Conservation (phyloP, 345 rosid genomes). For the Lepidium didymum region DNA sequence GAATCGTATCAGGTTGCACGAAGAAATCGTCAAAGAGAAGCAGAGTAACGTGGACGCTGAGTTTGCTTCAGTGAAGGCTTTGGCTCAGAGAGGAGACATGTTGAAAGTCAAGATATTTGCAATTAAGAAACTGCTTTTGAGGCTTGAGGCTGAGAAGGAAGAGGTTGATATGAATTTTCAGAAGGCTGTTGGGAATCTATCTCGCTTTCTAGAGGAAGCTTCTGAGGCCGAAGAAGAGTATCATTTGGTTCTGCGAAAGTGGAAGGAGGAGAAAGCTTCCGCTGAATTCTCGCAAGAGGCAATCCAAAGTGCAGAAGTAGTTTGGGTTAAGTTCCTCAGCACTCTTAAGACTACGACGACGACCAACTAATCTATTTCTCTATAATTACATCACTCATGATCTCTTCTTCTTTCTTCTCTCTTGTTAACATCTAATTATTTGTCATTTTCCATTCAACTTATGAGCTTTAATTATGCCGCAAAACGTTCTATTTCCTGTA, state of each 20-base stretch:
- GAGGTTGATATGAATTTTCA: not conserved
- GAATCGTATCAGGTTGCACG: not conserved
- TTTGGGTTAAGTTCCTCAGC: conserved; percentile 8
- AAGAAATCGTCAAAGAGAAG: not conserved
- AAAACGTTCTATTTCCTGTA: too few relatives aligned
- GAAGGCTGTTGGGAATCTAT: not conserved
- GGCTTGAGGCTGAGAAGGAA: conserved; percentile 14
- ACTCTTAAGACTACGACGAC: not conserved
- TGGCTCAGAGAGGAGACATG: conserved; percentile 9
- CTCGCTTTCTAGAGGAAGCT: not conserved
- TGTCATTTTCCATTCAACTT: too few relatives aligned
- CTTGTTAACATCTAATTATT: too few relatives aligned
- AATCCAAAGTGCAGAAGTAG: not conserved
- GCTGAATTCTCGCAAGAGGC: not conserved
- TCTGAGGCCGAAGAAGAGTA: conserved; percentile 1
- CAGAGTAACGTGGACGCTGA: not conserved
- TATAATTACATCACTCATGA: too few relatives aligned
- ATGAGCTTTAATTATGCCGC: too few relatives aligned
- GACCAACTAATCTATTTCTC: too few relatives aligned
- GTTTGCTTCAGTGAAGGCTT: not conserved
- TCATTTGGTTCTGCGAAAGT: not conserved
- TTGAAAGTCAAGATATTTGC: conserved; percentile 6
- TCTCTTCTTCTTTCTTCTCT: too few relatives aligned
- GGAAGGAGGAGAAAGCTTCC: conserved; percentile 3
- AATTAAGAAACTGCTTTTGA: not conserved